Percentiles rank a stretch among this genome's conserved stretches.
These are phyloP conservation scores for Lyophyllum shimeji DNA, from an alignment of 768 basidiomycete genomes.

Conservation along the genomic window DNA sequence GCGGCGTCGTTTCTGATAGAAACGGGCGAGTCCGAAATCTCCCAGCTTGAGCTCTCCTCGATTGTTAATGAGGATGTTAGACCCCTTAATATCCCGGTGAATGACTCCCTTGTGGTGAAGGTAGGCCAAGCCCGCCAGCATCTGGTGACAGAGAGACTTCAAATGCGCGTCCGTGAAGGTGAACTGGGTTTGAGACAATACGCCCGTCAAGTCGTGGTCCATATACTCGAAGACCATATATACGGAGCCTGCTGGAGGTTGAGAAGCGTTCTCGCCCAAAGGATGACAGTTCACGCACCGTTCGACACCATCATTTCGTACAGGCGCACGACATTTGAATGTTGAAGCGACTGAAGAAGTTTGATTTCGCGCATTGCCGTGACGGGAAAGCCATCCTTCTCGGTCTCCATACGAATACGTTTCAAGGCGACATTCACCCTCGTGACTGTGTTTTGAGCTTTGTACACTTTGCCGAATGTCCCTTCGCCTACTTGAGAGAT, in stretches of 20 bases:
- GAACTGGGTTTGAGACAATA: slow-evolving; percentile 89
- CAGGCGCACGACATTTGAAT: slow-evolving; percentile 85
- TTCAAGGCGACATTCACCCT: slow-evolving; percentile 86
- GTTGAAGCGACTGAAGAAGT: slow-evolving; percentile 85
- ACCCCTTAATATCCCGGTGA: slow-evolving; percentile 98
- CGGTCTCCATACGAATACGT: slow-evolving; percentile 96
- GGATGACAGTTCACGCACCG: slow-evolving; percentile 47
- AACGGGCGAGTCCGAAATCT: slow-evolving; percentile 96
- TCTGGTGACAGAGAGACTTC: slow-evolving; percentile 94
- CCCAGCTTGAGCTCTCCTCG: slow-evolving; percentile 92
- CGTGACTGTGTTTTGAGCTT: slow-evolving; percentile 83
- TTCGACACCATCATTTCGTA: slow-evolving; percentile 99
- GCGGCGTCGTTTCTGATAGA: slow-evolving; percentile 88
- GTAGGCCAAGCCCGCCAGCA: slow-evolving; percentile 93
- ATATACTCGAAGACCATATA: slow-evolving; percentile 99
- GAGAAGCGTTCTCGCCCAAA: slow-evolving; percentile 5
- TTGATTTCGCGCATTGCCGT: slow-evolving; percentile 99
- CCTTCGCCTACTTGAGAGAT: slow-evolving; percentile 96
- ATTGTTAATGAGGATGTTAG: slow-evolving; percentile 93
- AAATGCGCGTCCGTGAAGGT: slow-evolving; percentile 83
- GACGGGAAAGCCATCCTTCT: slow-evolving; percentile 97
- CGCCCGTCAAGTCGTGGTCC: slow-evolving; percentile 96
- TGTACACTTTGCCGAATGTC: slow-evolving; percentile 97
- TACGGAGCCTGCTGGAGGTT: slow-evolving; percentile 66
- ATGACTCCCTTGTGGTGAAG: slow-evolving; percentile 95